These are phyloP conservation scores for Piromyces finnis DNA, from an alignment of 192 early-diverging fungal genomes.

Conservation along the genomic window DNA sequence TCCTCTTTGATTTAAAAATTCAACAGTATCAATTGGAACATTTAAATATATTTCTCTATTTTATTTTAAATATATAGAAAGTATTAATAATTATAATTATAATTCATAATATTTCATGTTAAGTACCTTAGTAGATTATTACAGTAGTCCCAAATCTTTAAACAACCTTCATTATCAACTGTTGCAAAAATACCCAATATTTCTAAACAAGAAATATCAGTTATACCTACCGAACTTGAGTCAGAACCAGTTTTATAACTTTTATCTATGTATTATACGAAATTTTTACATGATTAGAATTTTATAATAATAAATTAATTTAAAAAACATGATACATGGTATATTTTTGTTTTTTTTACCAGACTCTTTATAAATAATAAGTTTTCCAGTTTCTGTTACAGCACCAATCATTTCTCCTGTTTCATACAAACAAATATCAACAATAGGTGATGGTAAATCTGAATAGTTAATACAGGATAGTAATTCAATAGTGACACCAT, in stretches of 20 bases:
- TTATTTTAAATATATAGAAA: background rate
- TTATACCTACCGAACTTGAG: background rate
- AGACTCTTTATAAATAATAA: background rate
- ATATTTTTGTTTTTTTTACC: background rate
- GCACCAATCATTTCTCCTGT: background rate
- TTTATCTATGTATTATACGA: too few species aligned
- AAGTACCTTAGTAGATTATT: background rate
- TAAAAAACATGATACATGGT: too few species aligned
- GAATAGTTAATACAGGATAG: background rate
- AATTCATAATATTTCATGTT: too few species aligned
- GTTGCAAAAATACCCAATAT: background rate
- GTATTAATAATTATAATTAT: too few species aligned
- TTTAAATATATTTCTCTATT: background rate
- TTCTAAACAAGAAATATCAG: background rate
- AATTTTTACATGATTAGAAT: too few species aligned
- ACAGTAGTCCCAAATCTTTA: background rate
- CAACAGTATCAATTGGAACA: background rate
- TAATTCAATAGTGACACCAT: background rate
- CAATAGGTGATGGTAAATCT: background rate
- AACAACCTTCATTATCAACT: background rate
- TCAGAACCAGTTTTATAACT: background rate
- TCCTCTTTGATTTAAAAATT: background rate
- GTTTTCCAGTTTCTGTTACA: background rate
- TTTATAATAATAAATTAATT: too few species aligned
- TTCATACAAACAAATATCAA: background rate